These are phyloP conservation scores for Mikania micrantha DNA, from an alignment of 129 eudicot species.

Conservation along the genomic window DNA sequence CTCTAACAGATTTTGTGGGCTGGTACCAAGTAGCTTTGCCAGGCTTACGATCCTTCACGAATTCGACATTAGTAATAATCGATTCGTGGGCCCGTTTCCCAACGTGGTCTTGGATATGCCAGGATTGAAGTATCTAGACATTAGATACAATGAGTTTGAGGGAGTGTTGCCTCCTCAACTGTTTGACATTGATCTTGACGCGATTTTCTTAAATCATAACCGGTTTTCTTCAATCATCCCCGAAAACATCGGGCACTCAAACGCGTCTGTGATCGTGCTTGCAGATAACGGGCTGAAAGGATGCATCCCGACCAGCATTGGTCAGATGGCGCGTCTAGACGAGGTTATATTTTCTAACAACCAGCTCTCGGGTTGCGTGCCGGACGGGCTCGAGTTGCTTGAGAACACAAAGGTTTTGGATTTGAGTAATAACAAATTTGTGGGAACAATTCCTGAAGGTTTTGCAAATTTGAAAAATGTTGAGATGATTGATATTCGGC, in stretches of 20 bases:
- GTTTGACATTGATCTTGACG: constrained; percentile 71
- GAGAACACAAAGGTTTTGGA: constrained; percentile 48
- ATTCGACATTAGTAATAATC: constrained; percentile 73
- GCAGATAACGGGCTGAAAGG: constrained; percentile 62
- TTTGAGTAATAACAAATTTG: constrained; percentile 32
- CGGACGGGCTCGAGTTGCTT: constrained; percentile 50
- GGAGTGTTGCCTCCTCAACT: constrained; percentile 53
- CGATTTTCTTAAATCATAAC: constrained; percentile 63
- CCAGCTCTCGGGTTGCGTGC: constrained; percentile 53
- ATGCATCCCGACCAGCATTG: constrained; percentile 59
- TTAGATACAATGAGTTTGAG: constrained; percentile 61
- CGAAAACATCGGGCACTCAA: constrained; percentile 67
- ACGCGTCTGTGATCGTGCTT: constrained; percentile 64
- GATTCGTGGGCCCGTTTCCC: constrained; percentile 70
- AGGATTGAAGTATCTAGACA: constrained; percentile 52
- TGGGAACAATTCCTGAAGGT: constrained; percentile 41
- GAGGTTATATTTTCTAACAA: constrained; percentile 45
- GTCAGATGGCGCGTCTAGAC: constrained; percentile 43
- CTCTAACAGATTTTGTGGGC: constrained; percentile 73
- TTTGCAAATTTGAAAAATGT: constrained; percentile 29
- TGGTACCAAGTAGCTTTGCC: constrained; percentile 40
- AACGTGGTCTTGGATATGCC: constrained; percentile 38
- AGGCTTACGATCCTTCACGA: constrained; percentile 43
- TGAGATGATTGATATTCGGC: constrained; percentile 41
- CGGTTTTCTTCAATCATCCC: constrained; percentile 54